Evolutionary conservation across 352 stramenopile species (phyloP).

Genomic region (Globisporangium emineosum): DNA sequence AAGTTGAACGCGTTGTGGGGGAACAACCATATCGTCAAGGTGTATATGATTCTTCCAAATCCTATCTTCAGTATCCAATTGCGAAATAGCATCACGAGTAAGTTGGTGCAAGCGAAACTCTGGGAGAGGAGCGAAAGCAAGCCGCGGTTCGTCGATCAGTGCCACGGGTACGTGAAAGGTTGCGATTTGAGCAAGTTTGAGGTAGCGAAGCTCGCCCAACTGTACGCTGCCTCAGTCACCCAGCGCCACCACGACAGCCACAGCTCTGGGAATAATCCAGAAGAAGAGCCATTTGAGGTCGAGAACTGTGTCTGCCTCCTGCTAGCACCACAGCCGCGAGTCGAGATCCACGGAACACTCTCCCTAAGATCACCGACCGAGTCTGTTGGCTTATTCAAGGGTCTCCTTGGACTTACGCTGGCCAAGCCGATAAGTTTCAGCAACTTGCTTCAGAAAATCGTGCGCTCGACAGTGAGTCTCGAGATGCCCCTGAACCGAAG

Average conservation of each 20-base stretch:
- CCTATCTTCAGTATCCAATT: conserved; percentile 31
- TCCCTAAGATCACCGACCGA: conserved; percentile 20
- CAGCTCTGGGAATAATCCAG: not conserved
- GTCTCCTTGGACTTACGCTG: conserved; percentile 21
- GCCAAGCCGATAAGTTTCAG: conserved; percentile 15
- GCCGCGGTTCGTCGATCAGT: conserved; percentile 57
- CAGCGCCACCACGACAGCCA: conserved; percentile 8
- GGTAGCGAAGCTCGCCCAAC: conserved; percentile 24
- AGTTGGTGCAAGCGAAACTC: conserved; percentile 32
- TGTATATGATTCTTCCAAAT: conserved; percentile 43
- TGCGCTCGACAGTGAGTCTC: conserved; percentile 33
- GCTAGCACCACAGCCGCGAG: conserved; percentile 35
- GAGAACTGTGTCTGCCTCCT: conserved; percentile 46
- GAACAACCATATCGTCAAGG: conserved; percentile 41
- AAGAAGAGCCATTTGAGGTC: conserved; percentile 24
- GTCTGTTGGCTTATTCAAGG: conserved; percentile 35
- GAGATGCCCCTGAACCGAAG: conserved; percentile 38
- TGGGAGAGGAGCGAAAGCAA: conserved; percentile 26
- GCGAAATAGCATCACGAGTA: conserved; percentile 38
- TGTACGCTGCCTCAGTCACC: conserved; percentile 23
- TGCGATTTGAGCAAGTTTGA: conserved; percentile 30
- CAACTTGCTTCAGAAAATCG: conserved; percentile 32
- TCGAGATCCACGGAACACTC: conserved; percentile 41
- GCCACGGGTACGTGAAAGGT: conserved; percentile 49
- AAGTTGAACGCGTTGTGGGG: conserved; percentile 39